Percentiles rank a stretch among this genome's conserved stretches.
Evolutionary conservation across 345 rosid genomes (phyloP).

Genomic region (Melaleuca quinquenervia): DNA sequence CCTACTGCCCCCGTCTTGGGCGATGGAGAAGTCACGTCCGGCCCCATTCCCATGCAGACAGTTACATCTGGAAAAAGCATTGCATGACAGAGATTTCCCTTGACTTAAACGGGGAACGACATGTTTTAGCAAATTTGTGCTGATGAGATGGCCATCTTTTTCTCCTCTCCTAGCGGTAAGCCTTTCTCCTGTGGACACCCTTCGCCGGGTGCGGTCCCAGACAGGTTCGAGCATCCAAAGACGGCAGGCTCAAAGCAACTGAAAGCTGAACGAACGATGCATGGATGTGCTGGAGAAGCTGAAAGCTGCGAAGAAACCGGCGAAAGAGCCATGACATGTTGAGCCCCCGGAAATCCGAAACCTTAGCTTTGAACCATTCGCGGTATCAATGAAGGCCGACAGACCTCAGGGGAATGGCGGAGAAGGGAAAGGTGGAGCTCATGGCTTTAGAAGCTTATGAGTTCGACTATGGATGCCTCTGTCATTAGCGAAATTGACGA

Average conservation of each 20-base stretch:
- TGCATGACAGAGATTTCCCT: background rate
- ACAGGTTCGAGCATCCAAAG: conserved; percentile 15
- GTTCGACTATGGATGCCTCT: background rate
- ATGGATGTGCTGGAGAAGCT: conserved; percentile 7
- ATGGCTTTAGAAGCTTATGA: background rate
- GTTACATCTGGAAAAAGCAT: background rate
- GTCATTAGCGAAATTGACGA: background rate
- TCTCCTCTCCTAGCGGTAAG: conserved; percentile 49
- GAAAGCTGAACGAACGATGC: background rate
- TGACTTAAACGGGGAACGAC: background rate
- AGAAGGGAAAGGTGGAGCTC: background rate
- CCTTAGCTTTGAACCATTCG: background rate
- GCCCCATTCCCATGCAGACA: background rate
- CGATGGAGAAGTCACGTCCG: background rate
- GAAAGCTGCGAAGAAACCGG: conserved; percentile 16
- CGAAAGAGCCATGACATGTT: background rate
- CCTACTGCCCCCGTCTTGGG: background rate
- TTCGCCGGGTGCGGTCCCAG: conserved; percentile 17
- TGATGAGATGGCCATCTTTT: conserved; percentile 33
- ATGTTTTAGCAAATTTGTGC: conserved; percentile 5
- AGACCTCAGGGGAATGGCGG: background rate
- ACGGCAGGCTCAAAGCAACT: background rate
- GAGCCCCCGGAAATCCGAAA: background rate
- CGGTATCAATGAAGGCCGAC: background rate
- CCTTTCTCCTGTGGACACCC: conserved; percentile 47